Conservation (phyloP, 2,329 filamentous ascomycete genomes). For the Phoma sp. region DNA sequence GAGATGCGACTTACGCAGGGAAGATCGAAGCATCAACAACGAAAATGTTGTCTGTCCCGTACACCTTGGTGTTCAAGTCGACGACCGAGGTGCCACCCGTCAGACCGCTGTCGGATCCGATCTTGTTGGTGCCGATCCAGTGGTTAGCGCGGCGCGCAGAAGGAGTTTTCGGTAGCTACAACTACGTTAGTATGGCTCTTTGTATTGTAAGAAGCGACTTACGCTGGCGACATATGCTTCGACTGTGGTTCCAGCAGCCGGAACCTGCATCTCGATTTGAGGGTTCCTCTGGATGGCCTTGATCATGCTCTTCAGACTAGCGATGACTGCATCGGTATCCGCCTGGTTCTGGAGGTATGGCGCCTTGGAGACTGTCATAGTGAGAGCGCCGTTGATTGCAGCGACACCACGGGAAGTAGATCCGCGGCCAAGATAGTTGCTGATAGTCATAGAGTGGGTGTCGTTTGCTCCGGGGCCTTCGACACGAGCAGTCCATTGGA, state of each 20-base stretch:
- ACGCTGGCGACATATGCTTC: slow-evolving; percentile 61
- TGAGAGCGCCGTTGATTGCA: slow-evolving; percentile 64
- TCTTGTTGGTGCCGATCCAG: slow-evolving; percentile 64
- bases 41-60: slow-evolving; percentile 55
- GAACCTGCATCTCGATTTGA: slow-evolving; percentile 64
- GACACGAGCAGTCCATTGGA: slow-evolving; percentile 71
- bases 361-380: slow-evolving; percentile 63
- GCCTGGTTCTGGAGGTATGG: slow-evolving; percentile 65
- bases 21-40: slow-evolving; percentile 58
- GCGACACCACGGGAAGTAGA: slow-evolving; percentile 67
- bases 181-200: slow-evolving; percentile 1
- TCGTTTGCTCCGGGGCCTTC: slow-evolving; percentile 58
- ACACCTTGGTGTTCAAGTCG: slow-evolving; percentile 58
- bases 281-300: slow-evolving; percentile 61
- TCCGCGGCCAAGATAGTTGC: slow-evolving; percentile 68
- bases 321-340: slow-evolving; percentile 69
- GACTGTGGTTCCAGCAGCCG: slow-evolving; percentile 57
- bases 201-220: background rate
- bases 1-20: slow-evolving; percentile 42
- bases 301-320: slow-evolving; percentile 67
- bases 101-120: slow-evolving; percentile 54
- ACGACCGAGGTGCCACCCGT: slow-evolving; percentile 54
- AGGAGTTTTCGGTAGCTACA: slow-evolving; percentile 46
- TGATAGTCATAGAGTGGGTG: slow-evolving; percentile 51
- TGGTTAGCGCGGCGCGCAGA: slow-evolving; percentile 53